phyloP scores from a whole-genome alignment of 2,329 filamentous ascomycete species.

The Macroventuria anomochaeta region DNA sequence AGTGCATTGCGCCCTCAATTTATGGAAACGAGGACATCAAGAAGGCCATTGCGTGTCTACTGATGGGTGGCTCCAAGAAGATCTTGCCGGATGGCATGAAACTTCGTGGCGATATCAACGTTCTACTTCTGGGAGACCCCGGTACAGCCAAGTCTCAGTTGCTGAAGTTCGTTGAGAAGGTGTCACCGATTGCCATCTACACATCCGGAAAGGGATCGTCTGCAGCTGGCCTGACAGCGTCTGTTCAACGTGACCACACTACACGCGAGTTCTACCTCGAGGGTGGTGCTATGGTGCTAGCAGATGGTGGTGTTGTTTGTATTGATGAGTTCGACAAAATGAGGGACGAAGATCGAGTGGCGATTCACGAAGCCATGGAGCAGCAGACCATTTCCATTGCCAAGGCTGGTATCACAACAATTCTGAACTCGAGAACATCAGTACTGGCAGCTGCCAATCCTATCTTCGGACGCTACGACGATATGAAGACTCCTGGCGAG shows the following conservation, averaged over 20 bases:
- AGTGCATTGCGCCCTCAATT: conserved; percentile 95
- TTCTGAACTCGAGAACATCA: conserved; percentile 93
- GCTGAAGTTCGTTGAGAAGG: conserved; percentile 96
- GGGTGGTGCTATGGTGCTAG: conserved; percentile 97
- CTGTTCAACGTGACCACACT: conserved; percentile 88
- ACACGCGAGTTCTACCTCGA: conserved; percentile 98
- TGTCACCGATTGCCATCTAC: conserved; percentile 95
- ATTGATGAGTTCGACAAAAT: conserved; percentile 99
- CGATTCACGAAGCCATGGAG: conserved; percentile 99
- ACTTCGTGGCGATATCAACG: conserved; percentile 96
- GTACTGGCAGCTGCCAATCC: conserved; percentile 96
- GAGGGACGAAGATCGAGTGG: conserved; percentile 96
- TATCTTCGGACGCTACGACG: conserved; percentile 96
- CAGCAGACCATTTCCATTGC: conserved; percentile 99
- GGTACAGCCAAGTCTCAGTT: conserved; percentile 98
- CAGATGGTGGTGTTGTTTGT: conserved; percentile 94
- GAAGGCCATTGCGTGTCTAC: conserved; percentile 91
- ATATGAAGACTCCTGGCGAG: conserved; percentile 95
- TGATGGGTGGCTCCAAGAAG: conserved; percentile 96
- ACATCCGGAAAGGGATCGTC: conserved; percentile 98
- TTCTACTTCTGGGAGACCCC: conserved; percentile 92
- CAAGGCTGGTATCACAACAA: conserved; percentile 97
- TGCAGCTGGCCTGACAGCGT: conserved; percentile 94
- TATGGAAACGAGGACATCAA: conserved; percentile 97
- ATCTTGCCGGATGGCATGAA: conserved; percentile 98